These are phyloP conservation scores for Kernera saxatilis DNA, from an alignment of 345 rosid genomes.

Conservation along the genomic window DNA sequence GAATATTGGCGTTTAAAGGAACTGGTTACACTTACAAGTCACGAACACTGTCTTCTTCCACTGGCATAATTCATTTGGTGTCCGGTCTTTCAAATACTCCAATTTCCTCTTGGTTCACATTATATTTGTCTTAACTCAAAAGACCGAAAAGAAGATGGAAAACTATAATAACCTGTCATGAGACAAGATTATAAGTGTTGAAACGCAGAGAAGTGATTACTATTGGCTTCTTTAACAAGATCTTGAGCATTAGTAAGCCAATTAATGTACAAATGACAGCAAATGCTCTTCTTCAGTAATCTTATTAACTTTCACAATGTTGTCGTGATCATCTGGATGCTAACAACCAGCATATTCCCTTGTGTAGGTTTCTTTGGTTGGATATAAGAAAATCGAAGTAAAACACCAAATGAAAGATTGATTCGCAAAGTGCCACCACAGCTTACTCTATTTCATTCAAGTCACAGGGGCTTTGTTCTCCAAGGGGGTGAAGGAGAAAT, in stretches of 20 bases:
- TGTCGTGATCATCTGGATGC: slow-evolving; percentile 2
- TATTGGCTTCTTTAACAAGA: not conserved
- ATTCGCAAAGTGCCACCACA: not conserved
- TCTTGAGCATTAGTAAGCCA: not conserved
- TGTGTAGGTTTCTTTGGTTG: not conserved
- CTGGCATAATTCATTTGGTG: too few species aligned
- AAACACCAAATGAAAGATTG: slow-evolving; percentile 14
- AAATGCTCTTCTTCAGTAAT: not conserved
- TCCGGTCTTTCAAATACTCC: too few species aligned
- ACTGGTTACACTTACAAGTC: too few species aligned
- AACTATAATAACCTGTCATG: too few species aligned
- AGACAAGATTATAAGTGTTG: slow-evolving; percentile 22
- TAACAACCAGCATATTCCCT: slow-evolving; percentile 5
- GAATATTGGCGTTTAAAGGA: too few species aligned
- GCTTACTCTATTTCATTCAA: slow-evolving; percentile 22
- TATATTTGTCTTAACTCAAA: too few species aligned
- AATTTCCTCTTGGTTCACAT: too few species aligned
- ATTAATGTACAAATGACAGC: not conserved
- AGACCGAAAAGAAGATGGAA: too few species aligned
- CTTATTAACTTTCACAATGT: slow-evolving; percentile 23
- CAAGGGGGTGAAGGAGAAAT: slow-evolving; percentile 73
- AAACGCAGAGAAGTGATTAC: not conserved
- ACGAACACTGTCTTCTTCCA: too few species aligned
- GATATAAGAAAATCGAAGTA: not conserved
- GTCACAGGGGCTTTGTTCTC: slow-evolving; percentile 28